These are phyloP conservation scores for Amanita muscaria DNA, from an alignment of 768 basidiomycete genomes.

Conservation along the genomic window DNA sequence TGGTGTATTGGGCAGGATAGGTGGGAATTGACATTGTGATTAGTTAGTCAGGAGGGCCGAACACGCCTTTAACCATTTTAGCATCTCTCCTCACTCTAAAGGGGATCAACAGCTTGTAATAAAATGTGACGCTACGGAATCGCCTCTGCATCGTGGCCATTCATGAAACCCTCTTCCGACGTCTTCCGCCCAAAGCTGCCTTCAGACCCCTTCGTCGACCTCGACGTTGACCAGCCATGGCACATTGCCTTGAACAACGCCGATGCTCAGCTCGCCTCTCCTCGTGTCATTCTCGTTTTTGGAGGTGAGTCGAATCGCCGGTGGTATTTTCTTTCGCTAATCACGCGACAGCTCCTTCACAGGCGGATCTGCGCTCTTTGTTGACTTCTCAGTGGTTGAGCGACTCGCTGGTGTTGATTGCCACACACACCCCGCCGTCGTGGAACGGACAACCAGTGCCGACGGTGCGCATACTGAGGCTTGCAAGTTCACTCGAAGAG, in stretches of 20 bases:
- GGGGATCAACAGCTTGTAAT: neutral
- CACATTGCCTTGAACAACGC: slow-evolving; percentile 10
- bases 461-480: slow-evolving; percentile 25
- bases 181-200: slow-evolving; percentile 31
- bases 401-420: slow-evolving; percentile 30
- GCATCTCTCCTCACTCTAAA: too few species aligned
- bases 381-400: slow-evolving; percentile 25
- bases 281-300: slow-evolving; percentile 30
- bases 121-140: too few species aligned
- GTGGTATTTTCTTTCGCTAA: neutral
- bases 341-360: slow-evolving; percentile 20
- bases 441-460: slow-evolving; percentile 15
- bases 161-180: slow-evolving; percentile 12
- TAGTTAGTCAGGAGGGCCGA: too few species aligned
- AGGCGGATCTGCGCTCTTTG: slow-evolving; percentile 27
- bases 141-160: neutral
- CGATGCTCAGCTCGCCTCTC: slow-evolving; percentile 10
- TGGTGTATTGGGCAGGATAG: slow-evolving; percentile 29
- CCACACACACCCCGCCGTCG: slow-evolving; percentile 29
- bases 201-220: slow-evolving; percentile 25
- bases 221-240: slow-evolving; percentile 20
- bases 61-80: too few species aligned
- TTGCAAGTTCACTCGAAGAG: slow-evolving; percentile 23
- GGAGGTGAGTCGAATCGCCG: slow-evolving; percentile 21
- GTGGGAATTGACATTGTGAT: slow-evolving; percentile 31